These are phyloP conservation scores for Pichia sp. DNA, from an alignment of 1,139 yeast genomes.

Conservation along the genomic window DNA sequence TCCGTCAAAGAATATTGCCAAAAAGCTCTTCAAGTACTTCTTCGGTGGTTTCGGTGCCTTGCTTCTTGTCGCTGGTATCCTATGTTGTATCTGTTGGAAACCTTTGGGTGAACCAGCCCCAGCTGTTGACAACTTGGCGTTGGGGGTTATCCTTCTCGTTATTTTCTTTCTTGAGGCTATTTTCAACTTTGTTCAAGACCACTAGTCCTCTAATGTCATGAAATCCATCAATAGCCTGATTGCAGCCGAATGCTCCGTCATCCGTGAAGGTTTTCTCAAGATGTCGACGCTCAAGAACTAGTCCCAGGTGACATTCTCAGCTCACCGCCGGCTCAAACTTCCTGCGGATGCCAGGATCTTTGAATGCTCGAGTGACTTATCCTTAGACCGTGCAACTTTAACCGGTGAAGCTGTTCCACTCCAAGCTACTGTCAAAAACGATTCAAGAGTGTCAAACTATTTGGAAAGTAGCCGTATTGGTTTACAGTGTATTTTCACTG, in stretches of 20 bases:
- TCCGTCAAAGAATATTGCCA: slow-evolving; percentile 28
- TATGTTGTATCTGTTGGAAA: slow-evolving; percentile 46
- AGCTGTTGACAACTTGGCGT: slow-evolving; percentile 36
- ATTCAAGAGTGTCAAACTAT: slow-evolving; percentile 22
- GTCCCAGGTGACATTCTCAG: slow-evolving; percentile 50
- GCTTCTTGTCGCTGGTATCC: slow-evolving; percentile 43
- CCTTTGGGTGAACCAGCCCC: slow-evolving; percentile 49
- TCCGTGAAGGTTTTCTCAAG: slow-evolving; percentile 1
- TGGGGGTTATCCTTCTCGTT: slow-evolving; percentile 36
- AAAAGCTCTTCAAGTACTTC: slow-evolving; percentile 38
- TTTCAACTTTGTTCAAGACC: slow-evolving; percentile 50
- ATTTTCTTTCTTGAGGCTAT: slow-evolving; percentile 47
- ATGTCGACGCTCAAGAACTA: slow-evolving; percentile 4
- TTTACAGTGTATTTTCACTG: slow-evolving; percentile 48
- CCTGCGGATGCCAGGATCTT: slow-evolving; percentile 49
- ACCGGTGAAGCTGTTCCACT: slow-evolving; percentile 53
- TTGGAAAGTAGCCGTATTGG: slow-evolving; percentile 40
- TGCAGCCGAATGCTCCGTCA: slow-evolving; percentile 40
- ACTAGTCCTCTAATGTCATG: slow-evolving; percentile 47
- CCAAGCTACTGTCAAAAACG: slow-evolving; percentile 22
- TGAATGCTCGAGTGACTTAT: slow-evolving; percentile 19
- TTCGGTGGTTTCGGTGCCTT: slow-evolving; percentile 52
- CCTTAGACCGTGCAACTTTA: slow-evolving; percentile 48
- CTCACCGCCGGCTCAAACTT: slow-evolving; percentile 43
- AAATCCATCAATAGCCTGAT: slow-evolving; percentile 44